These are phyloP conservation scores for Sclerotiophoma versabilis DNA, from an alignment of 2,329 filamentous ascomycete species.

Conservation along the genomic window DNA sequence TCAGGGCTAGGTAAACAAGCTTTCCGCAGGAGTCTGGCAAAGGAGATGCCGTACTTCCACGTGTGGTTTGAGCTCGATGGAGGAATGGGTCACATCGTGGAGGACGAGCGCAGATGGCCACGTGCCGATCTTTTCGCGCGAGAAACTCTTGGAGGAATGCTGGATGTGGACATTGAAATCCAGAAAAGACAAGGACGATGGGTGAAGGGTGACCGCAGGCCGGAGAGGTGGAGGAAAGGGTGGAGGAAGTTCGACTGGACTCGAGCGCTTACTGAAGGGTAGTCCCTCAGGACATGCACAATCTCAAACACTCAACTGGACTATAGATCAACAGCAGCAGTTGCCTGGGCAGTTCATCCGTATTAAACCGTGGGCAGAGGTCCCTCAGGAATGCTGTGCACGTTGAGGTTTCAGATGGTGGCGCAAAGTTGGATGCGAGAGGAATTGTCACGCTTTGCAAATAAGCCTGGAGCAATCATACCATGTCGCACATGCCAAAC, in stretches of 20 bases:
- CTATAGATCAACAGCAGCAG: not conserved
- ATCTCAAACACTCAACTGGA: not conserved
- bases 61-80: constrained; percentile 93
- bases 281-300: not conserved
- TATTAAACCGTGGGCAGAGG: not conserved
- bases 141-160: constrained; percentile 90
- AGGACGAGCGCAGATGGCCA: constrained; percentile 86
- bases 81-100: constrained; percentile 89
- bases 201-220: constrained; percentile 71
- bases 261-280: constrained; percentile 63
- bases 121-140: constrained; percentile 90
- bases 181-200: constrained; percentile 92
- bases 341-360: not conserved
- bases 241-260: constrained; percentile 97
- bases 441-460: constrained; percentile 12
- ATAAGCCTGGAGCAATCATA: constrained; percentile 21
- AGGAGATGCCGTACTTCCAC: constrained; percentile 99
- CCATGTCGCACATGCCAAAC: constrained; percentile 28
- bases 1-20: constrained; percentile 78
- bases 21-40: constrained; percentile 82
- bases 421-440: constrained; percentile 19
- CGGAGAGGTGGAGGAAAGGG: constrained; percentile 79
- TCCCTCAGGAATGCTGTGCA: constrained; percentile 15
- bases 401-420: constrained; percentile 28
- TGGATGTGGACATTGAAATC: constrained; percentile 80